Evolutionary conservation across 331 rosid genomes (phyloP).

Genomic region (Phaseolus coccineus): DNA sequence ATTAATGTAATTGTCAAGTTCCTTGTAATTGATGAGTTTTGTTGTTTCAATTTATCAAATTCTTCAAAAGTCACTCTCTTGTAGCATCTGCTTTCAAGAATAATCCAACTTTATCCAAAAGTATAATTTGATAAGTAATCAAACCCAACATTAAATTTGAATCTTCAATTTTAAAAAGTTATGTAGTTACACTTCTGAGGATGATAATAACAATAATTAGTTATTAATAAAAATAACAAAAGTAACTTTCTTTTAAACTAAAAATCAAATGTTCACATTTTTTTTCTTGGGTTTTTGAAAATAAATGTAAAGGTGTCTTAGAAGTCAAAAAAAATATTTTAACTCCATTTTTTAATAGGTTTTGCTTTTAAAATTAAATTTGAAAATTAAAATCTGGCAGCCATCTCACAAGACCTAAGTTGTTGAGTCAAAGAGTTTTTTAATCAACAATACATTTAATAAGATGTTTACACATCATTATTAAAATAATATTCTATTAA

Average conservation of each 20-base stretch:
- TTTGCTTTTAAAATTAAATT: too few relatives aligned
- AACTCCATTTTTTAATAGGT: too few relatives aligned
- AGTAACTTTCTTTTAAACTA: too few relatives aligned
- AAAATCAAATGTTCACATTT: too few relatives aligned
- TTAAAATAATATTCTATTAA: not conserved
- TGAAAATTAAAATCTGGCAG: too few relatives aligned
- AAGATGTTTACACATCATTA: not conserved
- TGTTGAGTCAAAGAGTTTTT: not conserved
- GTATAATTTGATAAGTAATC: not conserved
- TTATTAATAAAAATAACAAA: too few relatives aligned
- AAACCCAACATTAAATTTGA: not conserved
- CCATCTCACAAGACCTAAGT: too few relatives aligned
- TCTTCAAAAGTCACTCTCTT: not conserved
- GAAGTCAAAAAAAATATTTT: too few relatives aligned
- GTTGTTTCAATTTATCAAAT: constrained; percentile 5
- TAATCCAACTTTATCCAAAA: constrained; percentile 22
- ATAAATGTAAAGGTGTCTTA: too few relatives aligned
- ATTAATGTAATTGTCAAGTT: constrained; percentile 29
- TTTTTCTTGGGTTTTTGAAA: too few relatives aligned
- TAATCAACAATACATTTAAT: not conserved
- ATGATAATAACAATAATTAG: too few relatives aligned
- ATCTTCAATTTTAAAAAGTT: not conserved
- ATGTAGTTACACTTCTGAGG: not conserved
- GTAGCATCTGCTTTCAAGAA: not conserved
- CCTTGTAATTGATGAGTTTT: constrained; percentile 29